Conservation (phyloP, 2,329 filamentous ascomycete genomes). For the Elsinoe ampelina region DNA sequence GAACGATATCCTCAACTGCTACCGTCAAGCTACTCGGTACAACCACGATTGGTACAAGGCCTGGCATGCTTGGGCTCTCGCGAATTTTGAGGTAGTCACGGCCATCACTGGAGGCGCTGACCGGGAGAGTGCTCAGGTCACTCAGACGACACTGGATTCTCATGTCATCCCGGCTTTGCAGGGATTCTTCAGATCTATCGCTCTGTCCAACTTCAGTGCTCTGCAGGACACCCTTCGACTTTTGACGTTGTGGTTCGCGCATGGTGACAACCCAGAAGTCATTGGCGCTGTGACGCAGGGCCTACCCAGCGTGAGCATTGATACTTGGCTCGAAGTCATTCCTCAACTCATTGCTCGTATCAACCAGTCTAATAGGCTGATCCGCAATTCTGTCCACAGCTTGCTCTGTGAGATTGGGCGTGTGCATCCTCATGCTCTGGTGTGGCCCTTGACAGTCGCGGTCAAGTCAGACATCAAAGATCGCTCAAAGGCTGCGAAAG, state of each 20-base stretch:
- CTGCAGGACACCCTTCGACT: conserved; percentile 89
- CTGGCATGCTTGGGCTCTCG: conserved; percentile 97
- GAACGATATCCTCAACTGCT: conserved; percentile 81
- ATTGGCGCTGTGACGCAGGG: conserved; percentile 83
- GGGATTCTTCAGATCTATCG: conserved; percentile 96
- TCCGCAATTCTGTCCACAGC: conserved; percentile 85
- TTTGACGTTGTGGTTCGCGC: conserved; percentile 90
- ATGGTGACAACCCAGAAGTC: conserved; percentile 81
- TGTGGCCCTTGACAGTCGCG: conserved; percentile 93
- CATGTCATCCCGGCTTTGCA: conserved; percentile 91
- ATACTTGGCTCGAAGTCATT: conserved; percentile 98
- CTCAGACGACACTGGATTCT: conserved; percentile 62
- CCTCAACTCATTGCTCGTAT: conserved; percentile 95
- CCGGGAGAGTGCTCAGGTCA: conserved; percentile 47
- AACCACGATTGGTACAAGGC: conserved; percentile 97
- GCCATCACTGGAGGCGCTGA: conserved; percentile 60
- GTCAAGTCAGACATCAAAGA: conserved; percentile 90
- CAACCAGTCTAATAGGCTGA: conserved; percentile 84
- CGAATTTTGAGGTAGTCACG: conserved; percentile 97
- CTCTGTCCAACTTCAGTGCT: conserved; percentile 81
- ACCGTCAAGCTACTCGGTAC: conserved; percentile 83
- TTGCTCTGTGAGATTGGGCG: conserved; percentile 87
- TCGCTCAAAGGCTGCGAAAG: conserved; percentile 75
- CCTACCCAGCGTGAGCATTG: conserved; percentile 82
- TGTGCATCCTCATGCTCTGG: conserved; percentile 87